Evolutionary conservation across 1,284 basidiomycete genomes (phyloP).

Genomic region (Moniliophthora roreri): DNA sequence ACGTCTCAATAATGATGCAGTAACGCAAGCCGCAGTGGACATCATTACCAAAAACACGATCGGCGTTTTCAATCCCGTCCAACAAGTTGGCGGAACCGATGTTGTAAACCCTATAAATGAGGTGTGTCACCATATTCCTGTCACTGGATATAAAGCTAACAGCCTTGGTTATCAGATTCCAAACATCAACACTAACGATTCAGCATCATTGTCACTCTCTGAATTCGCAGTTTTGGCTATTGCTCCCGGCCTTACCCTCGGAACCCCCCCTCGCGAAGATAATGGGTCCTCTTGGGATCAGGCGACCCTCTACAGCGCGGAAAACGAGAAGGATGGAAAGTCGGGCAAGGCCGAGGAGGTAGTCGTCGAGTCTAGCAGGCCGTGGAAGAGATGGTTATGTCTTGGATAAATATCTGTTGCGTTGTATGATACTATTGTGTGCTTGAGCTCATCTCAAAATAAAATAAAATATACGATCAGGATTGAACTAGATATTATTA

Average conservation of each 20-base stretch:
- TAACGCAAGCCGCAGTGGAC: conserved; percentile 40
- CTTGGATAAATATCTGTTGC: not conserved
- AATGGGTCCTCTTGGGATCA: not conserved
- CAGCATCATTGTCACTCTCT: conserved; percentile 33
- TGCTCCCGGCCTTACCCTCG: conserved; percentile 31
- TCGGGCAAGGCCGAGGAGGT: not conserved
- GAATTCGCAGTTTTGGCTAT: conserved; percentile 40
- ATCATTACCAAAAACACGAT: conserved; percentile 32
- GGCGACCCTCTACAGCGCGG: not conserved
- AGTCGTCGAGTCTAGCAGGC: not conserved
- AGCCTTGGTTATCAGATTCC: conserved; percentile 27
- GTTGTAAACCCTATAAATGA: conserved; percentile 37
- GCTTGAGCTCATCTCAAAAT: no score
- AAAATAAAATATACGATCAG: no score
- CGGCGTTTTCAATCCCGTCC: conserved; percentile 34
- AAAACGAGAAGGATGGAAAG: not conserved
- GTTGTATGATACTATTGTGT: no score
- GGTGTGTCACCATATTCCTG: conserved; percentile 18
- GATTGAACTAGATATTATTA: not conserved
- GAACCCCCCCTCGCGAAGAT: not conserved
- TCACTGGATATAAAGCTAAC: not conserved
- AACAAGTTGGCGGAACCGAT: conserved; percentile 36
- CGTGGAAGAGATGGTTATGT: conserved; percentile 6
- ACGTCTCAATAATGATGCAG: conserved; percentile 31
- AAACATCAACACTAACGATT: conserved; percentile 39